These are phyloP conservation scores for Russula lepida DNA, from an alignment of 768 basidiomycete genomes.

Conservation along the genomic window DNA sequence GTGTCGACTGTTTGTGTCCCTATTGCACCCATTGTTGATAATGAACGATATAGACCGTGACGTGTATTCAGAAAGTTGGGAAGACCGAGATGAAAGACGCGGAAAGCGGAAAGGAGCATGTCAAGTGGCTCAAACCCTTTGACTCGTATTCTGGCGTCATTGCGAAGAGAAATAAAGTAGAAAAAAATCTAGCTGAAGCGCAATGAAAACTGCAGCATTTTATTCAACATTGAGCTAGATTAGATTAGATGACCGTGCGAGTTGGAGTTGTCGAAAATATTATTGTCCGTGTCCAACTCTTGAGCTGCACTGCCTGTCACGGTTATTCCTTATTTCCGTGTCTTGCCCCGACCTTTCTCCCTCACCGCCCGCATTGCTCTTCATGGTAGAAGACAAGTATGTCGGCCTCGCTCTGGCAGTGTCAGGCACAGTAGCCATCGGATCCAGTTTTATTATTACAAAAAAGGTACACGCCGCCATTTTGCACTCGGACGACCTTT, in stretches of 20 bases:
- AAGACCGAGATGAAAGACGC: conserved; percentile 14
- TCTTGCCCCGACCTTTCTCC: not conserved
- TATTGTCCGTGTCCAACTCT: not conserved
- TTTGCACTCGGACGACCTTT: not conserved
- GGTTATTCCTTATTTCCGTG: not conserved
- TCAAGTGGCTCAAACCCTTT: not conserved
- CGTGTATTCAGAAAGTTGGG: conserved; percentile 5
- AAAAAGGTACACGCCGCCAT: conserved; percentile 65
- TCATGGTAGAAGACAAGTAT: conserved; percentile 88
- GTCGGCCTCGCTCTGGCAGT: conserved; percentile 88
- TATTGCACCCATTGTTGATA: conserved; percentile 31
- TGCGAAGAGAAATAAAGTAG: not conserved
- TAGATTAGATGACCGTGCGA: not conserved
- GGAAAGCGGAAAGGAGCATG: conserved; percentile 5
- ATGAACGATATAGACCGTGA: conserved; percentile 3
- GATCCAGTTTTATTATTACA: conserved; percentile 96
- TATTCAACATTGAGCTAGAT: not conserved
- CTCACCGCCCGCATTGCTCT: not conserved
- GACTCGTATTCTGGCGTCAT: not conserved
- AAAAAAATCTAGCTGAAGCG: not conserved
- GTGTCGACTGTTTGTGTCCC: conserved; percentile 48
- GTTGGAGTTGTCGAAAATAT: not conserved
- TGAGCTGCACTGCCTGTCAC: not conserved
- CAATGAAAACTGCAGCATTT: not conserved
- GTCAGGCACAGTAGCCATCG: conserved; percentile 78